Evolutionary conservation across 208 protist species (phyloP).

Genomic region (Kentomonas sorsogonicus): DNA sequence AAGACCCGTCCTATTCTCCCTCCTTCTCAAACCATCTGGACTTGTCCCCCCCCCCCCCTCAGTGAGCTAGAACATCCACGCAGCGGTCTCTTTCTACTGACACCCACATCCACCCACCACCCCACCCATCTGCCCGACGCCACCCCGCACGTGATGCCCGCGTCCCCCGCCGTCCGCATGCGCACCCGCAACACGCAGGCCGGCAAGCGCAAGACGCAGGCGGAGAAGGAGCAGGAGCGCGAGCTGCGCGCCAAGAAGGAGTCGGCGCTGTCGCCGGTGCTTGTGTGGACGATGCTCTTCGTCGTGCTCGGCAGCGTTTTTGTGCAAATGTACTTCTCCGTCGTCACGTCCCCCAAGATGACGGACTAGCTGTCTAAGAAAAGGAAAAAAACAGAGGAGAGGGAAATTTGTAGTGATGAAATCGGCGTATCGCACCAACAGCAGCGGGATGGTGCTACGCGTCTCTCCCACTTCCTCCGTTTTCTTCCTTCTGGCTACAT

Average conservation of each 20-base stretch:
- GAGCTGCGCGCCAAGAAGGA: conserved; percentile 45
- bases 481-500: too few relatives aligned
- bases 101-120: too few relatives aligned
- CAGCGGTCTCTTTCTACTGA: too few relatives aligned
- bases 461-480: too few relatives aligned
- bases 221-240: conserved; percentile 44
- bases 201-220: conserved; percentile 41
- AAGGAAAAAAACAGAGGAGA: not conserved
- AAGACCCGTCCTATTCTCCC: too few relatives aligned
- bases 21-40: too few relatives aligned
- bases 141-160: too few relatives aligned
- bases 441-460: too few relatives aligned
- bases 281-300: conserved; percentile 55
- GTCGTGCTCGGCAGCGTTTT: conserved; percentile 62
- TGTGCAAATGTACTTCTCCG: conserved; percentile 71
- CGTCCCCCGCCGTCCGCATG: conserved; percentile 42
- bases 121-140: too few relatives aligned
- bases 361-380: not conserved
- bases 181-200: conserved; percentile 44
- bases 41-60: too few relatives aligned
- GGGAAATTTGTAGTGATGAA: not conserved
- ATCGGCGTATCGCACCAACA: too few relatives aligned
- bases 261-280: conserved; percentile 34
- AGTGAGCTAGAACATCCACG: too few relatives aligned
- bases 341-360: conserved; percentile 35